Evolutionary conservation across 257 asterid genomes (phyloP).

Genomic region (Petrea volubilis): DNA sequence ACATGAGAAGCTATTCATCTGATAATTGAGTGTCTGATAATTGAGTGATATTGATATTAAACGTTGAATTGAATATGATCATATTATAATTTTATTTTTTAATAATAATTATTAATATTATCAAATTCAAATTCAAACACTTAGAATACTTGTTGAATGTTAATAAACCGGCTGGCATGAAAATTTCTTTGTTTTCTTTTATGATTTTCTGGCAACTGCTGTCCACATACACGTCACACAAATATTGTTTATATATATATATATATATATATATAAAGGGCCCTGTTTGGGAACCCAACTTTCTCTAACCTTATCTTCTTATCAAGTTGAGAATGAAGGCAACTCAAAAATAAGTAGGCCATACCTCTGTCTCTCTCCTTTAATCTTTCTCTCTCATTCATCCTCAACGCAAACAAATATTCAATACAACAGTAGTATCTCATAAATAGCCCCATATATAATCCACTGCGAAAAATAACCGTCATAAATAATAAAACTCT

Average conservation of each 20-base stretch:
- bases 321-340: slow-evolving; percentile 6
- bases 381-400: neutral
- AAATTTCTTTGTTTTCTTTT: neutral
- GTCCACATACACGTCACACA: slow-evolving; percentile 22
- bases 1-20: no score
- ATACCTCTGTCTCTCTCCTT: slow-evolving; percentile 13
- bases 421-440: slow-evolving; percentile 27
- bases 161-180: no score
- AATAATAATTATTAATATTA: no score
- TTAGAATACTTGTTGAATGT: no score
- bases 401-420: neutral
- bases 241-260: neutral
- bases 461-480: neutral
- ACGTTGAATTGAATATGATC: no score
- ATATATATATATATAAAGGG: neutral
- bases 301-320: slow-evolving; percentile 30
- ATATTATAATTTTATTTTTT: no score
- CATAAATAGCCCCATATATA: neutral
- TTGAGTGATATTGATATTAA: no score
- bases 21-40: no score
- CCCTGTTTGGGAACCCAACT: slow-evolving; percentile 27
- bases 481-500: no score
- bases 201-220: neutral
- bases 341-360: slow-evolving; percentile 38
- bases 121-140: no score